phyloP scores from a whole-genome alignment of 805 yeast genomes.

The Suhomyces sp. region DNA sequence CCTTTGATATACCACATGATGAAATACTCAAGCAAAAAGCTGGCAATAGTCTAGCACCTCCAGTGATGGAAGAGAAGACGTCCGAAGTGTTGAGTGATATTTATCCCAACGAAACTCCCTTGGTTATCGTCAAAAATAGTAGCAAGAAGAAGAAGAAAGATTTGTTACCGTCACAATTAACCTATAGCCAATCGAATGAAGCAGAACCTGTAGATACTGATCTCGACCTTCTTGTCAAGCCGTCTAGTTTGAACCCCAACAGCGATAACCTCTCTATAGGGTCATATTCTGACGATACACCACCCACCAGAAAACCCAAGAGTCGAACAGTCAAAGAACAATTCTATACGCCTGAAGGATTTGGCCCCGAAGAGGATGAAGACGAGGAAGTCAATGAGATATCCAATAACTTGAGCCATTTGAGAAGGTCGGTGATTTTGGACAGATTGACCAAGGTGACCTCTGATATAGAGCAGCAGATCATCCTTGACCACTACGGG shows the following conservation, averaged over 20 bases:
- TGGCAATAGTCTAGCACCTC: slow-evolving; percentile 2
- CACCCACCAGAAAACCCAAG: slow-evolving; percentile 14
- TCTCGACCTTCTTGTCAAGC: background rate
- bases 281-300: slow-evolving; percentile 38
- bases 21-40: slow-evolving; percentile 11
- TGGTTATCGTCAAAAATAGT: slow-evolving; percentile 28
- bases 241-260: background rate
- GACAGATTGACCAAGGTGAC: slow-evolving; percentile 40
- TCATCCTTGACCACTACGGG: slow-evolving; percentile 14
- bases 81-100: slow-evolving; percentile 45
- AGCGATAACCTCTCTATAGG: slow-evolving; percentile 33
- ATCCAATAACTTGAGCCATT: slow-evolving; percentile 10
- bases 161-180: slow-evolving; percentile 3
- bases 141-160: slow-evolving; percentile 7
- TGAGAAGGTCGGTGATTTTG: slow-evolving; percentile 36
- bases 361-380: slow-evolving; percentile 5
- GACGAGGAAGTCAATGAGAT: slow-evolving; percentile 11
- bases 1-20: slow-evolving; percentile 21
- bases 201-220: background rate
- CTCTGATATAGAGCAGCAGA: slow-evolving; percentile 33
- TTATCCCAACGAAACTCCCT: slow-evolving; percentile 33
- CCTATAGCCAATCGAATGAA: background rate
- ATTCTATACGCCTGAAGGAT: slow-evolving; percentile 1
- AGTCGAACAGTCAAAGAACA: background rate
- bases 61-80: slow-evolving; percentile 23